Evolutionary conservation across 2,329 filamentous ascomycete species (phyloP).

Genomic region (Penicillium expansum): DNA sequence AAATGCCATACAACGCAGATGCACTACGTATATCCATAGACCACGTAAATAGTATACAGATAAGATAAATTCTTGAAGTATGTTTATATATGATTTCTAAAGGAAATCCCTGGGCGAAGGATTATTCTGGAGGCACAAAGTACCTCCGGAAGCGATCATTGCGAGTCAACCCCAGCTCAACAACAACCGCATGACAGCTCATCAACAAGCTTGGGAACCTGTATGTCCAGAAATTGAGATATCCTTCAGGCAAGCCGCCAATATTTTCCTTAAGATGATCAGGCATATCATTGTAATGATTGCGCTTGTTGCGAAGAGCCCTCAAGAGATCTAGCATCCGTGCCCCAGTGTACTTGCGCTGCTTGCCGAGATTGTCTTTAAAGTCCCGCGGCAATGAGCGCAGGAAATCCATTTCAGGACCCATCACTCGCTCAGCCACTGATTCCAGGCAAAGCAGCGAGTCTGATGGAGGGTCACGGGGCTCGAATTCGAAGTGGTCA

Average conservation of each 20-base stretch:
- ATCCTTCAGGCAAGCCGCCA: conserved; percentile 73
- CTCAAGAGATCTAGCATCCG: conserved; percentile 81
- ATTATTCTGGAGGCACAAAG: conserved; percentile 38
- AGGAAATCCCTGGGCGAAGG: accelerated
- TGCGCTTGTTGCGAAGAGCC: conserved; percentile 90
- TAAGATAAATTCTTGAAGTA: neutral
- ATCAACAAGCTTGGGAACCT: conserved; percentile 77
- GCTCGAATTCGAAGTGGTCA: conserved; percentile 93
- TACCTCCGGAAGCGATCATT: conserved; percentile 45
- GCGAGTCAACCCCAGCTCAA: conserved; percentile 58
- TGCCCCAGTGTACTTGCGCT: conserved; percentile 87
- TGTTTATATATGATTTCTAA: neutral
- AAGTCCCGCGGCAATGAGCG: conserved; percentile 73
- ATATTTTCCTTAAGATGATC: conserved; percentile 71
- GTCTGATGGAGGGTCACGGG: conserved; percentile 73
- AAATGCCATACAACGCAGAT: neutral
- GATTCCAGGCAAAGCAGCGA: conserved; percentile 61
- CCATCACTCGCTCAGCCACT: conserved; percentile 44
- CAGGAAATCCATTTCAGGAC: conserved; percentile 72
- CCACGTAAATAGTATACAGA: neutral
- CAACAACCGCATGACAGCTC: conserved; percentile 72
- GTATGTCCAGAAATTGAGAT: conserved; percentile 77
- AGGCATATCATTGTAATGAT: conserved; percentile 96
- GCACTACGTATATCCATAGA: neutral
- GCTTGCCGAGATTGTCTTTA: conserved; percentile 85